Conservation (phyloP, 2,329 filamentous ascomycete species). For the Phaeosphaeriaceae sp. region DNA sequence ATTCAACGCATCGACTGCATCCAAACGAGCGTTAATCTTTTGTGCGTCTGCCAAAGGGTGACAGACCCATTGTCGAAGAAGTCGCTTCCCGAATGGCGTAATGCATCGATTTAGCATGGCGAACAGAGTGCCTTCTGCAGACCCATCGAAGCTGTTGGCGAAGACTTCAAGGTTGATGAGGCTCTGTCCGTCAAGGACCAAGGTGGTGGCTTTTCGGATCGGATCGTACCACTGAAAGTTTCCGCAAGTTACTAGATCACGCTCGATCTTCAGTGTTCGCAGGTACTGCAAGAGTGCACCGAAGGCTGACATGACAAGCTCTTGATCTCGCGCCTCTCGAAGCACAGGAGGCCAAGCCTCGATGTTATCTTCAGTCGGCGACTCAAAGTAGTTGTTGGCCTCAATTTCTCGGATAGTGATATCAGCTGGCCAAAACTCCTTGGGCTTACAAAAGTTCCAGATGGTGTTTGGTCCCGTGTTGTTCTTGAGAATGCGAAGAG, state of each 20-base stretch:
- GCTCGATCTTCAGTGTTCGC: constrained; percentile 82
- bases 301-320: constrained; percentile 86
- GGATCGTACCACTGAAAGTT: constrained; percentile 94
- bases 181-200: constrained; percentile 94
- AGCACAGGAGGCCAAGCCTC: constrained; percentile 82
- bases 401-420: constrained; percentile 82
- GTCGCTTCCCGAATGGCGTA: constrained; percentile 94
- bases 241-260: constrained; percentile 82
- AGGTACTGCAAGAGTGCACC: constrained; percentile 90
- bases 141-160: constrained; percentile 87
- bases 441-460: constrained; percentile 91
- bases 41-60: constrained; percentile 87
- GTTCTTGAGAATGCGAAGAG: constrained; percentile 91
- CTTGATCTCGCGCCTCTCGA: constrained; percentile 75
- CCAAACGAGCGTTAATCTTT: constrained; percentile 90
- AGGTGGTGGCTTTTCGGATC: constrained; percentile 85
- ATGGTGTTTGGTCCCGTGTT: constrained; percentile 91
- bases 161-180: constrained; percentile 98
- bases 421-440: constrained; percentile 91
- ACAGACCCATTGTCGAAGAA: constrained; percentile 96
- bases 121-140: constrained; percentile 86
- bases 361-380: constrained; percentile 62
- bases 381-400: constrained; percentile 78
- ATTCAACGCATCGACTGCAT: constrained; percentile 93
- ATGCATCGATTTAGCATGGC: constrained; percentile 90